Conservation (phyloP, 192 early-diverging fungal genomes). For the Glomus cerebriforme region DNA sequence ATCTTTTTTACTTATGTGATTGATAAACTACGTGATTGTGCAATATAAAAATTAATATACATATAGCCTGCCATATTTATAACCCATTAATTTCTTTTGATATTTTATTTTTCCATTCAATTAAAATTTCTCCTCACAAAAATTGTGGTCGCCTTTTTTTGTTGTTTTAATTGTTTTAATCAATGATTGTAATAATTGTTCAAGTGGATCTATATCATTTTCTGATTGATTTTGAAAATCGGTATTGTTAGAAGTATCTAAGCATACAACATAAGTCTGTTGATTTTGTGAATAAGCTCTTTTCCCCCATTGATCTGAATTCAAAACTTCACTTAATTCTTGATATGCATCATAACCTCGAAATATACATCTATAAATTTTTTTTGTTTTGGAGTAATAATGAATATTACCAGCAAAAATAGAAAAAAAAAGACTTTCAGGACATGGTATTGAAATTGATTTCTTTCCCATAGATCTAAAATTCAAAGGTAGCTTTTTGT, state of each 20-base stretch:
- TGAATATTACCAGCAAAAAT: slow-evolving; percentile 6
- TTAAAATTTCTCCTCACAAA: no score
- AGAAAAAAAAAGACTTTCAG: slow-evolving; percentile 1
- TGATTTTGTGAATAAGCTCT: slow-evolving; percentile 3
- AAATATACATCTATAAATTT: slow-evolving; percentile 3
- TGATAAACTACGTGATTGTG: not conserved
- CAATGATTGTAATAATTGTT: no score
- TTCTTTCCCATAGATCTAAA: not conserved
- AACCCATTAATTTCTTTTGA: no score
- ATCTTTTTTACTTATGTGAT: no score
- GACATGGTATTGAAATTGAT: not conserved
- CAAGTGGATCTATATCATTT: not conserved
- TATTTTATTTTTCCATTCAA: no score
- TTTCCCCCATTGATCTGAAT: not conserved
- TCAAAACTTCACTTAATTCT: not conserved
- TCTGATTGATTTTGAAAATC: not conserved
- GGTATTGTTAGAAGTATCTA: not conserved
- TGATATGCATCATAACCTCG: not conserved
- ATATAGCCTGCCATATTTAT: not conserved
- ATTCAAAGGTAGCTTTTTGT: not conserved
- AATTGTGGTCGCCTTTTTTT: not conserved
- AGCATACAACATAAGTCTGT: not conserved
- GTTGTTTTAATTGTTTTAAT: no score
- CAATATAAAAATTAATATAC: slow-evolving; percentile 10
- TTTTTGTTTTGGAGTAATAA: not conserved